These are phyloP conservation scores for Yarrowia divulgata DNA, from an alignment of 805 yeast genomes.

Conservation along the genomic window DNA sequence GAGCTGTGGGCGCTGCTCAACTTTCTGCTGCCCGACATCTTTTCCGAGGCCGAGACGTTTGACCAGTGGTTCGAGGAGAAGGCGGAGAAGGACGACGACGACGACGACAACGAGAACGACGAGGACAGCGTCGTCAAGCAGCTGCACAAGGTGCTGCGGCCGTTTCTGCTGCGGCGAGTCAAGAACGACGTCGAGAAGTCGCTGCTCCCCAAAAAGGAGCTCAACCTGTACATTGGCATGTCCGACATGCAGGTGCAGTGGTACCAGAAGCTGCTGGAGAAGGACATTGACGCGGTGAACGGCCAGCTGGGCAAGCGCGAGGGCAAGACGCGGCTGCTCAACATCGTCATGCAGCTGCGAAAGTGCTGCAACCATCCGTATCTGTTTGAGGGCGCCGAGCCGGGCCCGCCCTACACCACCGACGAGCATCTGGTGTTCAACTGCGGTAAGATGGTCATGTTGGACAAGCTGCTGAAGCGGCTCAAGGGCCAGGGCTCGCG, in stretches of 20 bases:
- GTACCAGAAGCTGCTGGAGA: constrained; percentile 88
- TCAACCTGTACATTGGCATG: constrained; percentile 92
- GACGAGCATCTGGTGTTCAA: constrained; percentile 93
- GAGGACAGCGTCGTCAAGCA: constrained; percentile 89
- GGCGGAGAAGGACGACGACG: constrained; percentile 48
- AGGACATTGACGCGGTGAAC: constrained; percentile 94
- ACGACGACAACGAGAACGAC: constrained; percentile 52
- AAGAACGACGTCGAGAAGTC: constrained; percentile 94
- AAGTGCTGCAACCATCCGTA: constrained; percentile 98
- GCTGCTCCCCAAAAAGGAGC: constrained; percentile 86
- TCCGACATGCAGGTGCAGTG: constrained; percentile 92
- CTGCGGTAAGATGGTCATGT: constrained; percentile 87
- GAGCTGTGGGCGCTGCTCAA: constrained; percentile 95
- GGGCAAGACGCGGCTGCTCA: constrained; percentile 81
- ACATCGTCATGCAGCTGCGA: constrained; percentile 95
- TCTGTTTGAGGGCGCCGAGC: constrained; percentile 98
- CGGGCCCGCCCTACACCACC: constrained; percentile 96
- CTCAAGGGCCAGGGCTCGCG: constrained; percentile 81
- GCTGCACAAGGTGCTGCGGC: constrained; percentile 84
- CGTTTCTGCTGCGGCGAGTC: constrained; percentile 86
- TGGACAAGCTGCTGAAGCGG: constrained; percentile 81
- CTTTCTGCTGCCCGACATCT: constrained; percentile 90
- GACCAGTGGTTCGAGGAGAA: constrained; percentile 85
- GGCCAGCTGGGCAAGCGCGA: constrained; percentile 95
- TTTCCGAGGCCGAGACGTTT: constrained; percentile 87